Evolutionary conservation across 2,329 filamentous ascomycete genomes (phyloP).

Genomic region (Talaromyces sp.): DNA sequence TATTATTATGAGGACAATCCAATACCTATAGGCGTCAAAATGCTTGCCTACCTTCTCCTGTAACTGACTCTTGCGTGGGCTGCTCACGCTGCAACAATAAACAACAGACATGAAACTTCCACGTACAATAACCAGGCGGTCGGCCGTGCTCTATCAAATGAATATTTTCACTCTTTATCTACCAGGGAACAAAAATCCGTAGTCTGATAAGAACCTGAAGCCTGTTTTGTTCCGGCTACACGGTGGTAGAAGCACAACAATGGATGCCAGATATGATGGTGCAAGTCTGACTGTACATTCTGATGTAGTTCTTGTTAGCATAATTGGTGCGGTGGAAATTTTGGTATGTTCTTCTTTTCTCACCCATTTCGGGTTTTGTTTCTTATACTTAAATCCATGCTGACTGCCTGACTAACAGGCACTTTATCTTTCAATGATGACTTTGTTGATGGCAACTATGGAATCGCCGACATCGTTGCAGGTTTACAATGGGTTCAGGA

Average conservation of each 20-base stretch:
- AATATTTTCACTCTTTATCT: constrained; percentile 46
- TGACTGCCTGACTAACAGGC: too few relatives aligned
- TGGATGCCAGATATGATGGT: constrained; percentile 41
- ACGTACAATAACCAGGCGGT: too few relatives aligned
- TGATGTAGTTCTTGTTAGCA: constrained; percentile 54
- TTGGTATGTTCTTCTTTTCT: constrained; percentile 52
- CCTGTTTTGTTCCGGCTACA: constrained; percentile 50
- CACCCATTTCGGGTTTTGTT: too few relatives aligned
- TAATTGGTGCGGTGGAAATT: constrained; percentile 55
- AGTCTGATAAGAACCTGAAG: constrained; percentile 33
- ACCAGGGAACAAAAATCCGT: constrained; percentile 27
- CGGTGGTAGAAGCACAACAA: constrained; percentile 49
- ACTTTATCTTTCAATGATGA: constrained; percentile 33
- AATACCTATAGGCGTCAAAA: too few relatives aligned
- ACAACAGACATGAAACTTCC: too few relatives aligned
- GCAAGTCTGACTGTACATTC: constrained; percentile 54
- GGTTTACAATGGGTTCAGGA: constrained; percentile 16
- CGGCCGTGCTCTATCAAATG: constrained; percentile 20
- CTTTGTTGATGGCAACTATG: background rate
- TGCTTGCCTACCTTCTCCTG: too few relatives aligned
- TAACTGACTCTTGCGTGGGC: too few relatives aligned
- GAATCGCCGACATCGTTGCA: background rate
- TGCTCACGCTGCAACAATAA: too few relatives aligned
- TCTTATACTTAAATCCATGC: too few relatives aligned
- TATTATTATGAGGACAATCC: too few relatives aligned